Evolutionary conservation across 1,284 basidiomycete genomes (phyloP), one percentile per base, ranked within the genome.

Genomic region (Tylopilus orsonianus): DNA sequence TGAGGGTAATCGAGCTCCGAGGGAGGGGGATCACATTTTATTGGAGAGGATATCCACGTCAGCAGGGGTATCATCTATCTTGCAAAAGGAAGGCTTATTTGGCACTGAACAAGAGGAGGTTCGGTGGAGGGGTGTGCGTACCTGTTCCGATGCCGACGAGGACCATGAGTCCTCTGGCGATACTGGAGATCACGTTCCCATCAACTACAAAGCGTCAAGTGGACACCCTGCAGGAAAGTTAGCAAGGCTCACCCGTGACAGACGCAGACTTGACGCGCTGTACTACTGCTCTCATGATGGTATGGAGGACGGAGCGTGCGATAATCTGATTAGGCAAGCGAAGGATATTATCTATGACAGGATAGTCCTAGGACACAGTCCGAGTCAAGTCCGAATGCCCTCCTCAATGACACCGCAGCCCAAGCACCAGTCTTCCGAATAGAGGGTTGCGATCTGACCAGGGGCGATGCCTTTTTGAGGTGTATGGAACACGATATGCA

Each of bases 121-220:
- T 41, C 23, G 50, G 26, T 29, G 29, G 37, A 22, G 16, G 48
- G 14, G 43, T 30, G 36, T 29, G 61, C 75, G 64, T 71, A 90
- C 91, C 88, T 69, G 74, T 75, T 40, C 87, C 89, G 55, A 96
- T 88, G 24, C 93, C 93, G 33, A 96, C 81, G 14, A 96, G 80
- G 24, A 94, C 86, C 80, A 95, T 86, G 16, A 96, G 72, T 1
- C 93, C 93, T 56, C 76, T 75, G 10, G 85, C 85, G 55, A 95
- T 95, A 26, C 80, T 78, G 7, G 91, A 91, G 52, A 96, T 81
- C 20, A 81, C 70, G 55, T 83, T 75, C 51, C 73, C 77, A 56
- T 90, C 80, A 44, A 91, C 90, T 91, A 62, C 18, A 24, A 39
- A 22, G 27, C 39, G 27, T 46, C 38, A 44, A 16, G 41, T 12